Evolutionary conservation across 148 eudicot genomes (phyloP), one percentile per base, ranked within the genome.

Genomic region (Linanthus parryae): DNA sequence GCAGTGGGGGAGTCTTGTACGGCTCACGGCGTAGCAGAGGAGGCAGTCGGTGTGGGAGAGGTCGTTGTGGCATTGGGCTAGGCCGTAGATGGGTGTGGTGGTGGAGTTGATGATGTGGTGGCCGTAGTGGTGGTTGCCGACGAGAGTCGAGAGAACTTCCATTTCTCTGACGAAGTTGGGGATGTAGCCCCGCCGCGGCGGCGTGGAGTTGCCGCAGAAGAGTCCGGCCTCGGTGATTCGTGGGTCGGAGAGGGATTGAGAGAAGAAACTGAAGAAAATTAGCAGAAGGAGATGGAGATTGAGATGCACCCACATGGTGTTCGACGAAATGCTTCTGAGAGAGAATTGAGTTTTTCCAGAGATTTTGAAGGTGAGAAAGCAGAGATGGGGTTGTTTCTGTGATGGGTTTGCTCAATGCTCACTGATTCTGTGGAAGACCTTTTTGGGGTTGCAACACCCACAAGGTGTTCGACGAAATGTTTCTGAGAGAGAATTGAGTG

Each of bases 21-120:
- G 71, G 45, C 63, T 52, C 30, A 58, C 80, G 22, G 84, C 80
- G 34, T 57, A 78, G 66, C 84, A 78, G 54, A 67, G 57, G 46
- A 74, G 68, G 47, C 84, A 78, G 14, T 78, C 80, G 9, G 66
- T 40, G 36, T 36, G 64, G 0, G 72, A 23, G 2, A 78, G 57
- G 21, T 78, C 84, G 3, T 48, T 19, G 44, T 61, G 45, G 46
- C 84, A 78, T 16, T 78, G 79, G 11, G 71, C 71, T 6, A 78
- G 41, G 17, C 49, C 66, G 52, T 54, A 71, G 5, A 75, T 48
- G 11, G 59, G 57, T 16, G 45, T 15, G 7, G 27, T 18, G 2
- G 48, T 23, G 0, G 62, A 22, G 35, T 75, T 62, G 7, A 59
- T 31, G 3, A 31, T 15, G 48, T 49, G n/a, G 36, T 42, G 17